phyloP scores from a whole-genome alignment of 2,329 filamentous ascomycete species.

The Neophaeococcomyces mojaviensis region DNA sequence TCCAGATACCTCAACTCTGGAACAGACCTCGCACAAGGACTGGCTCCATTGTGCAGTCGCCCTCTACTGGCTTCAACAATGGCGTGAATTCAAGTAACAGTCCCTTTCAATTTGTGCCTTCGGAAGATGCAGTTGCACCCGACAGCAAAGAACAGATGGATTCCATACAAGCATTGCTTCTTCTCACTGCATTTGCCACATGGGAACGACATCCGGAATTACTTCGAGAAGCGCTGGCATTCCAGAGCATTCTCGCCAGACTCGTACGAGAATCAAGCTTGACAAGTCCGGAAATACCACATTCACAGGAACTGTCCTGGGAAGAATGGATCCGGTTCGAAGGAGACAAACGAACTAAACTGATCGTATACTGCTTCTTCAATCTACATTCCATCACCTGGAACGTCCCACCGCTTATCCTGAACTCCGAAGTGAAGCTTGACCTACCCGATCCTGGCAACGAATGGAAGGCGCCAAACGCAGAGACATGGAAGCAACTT shows the following conservation, averaged over 20 bases:
- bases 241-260: slow-evolving; percentile 50
- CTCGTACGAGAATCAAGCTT: slow-evolving; percentile 49
- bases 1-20: slow-evolving; percentile 36
- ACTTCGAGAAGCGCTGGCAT: slow-evolving; percentile 49
- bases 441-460: slow-evolving; percentile 48
- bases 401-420: slow-evolving; percentile 51
- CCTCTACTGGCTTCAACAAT: slow-evolving; percentile 34
- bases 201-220: slow-evolving; percentile 53
- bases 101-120: slow-evolving; percentile 32
- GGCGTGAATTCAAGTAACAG: slow-evolving; percentile 31
- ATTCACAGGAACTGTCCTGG: slow-evolving; percentile 39
- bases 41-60: slow-evolving; percentile 30
- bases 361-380: slow-evolving; percentile 51
- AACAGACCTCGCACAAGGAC: slow-evolving; percentile 34
- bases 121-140: slow-evolving; percentile 21
- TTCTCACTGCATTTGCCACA: slow-evolving; percentile 53
- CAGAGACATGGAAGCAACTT: slow-evolving; percentile 41
- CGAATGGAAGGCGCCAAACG: slow-evolving; percentile 48
- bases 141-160: slow-evolving; percentile 43
- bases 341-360: slow-evolving; percentile 47
- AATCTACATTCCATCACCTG: slow-evolving; percentile 57
- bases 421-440: slow-evolving; percentile 48
- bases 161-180: slow-evolving; percentile 42
- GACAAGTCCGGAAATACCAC: slow-evolving; percentile 19
- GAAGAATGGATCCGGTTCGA: slow-evolving; percentile 48